Evolutionary conservation across 257 asterid genomes (phyloP).

Genomic region (Haberlea rhodopensis): DNA sequence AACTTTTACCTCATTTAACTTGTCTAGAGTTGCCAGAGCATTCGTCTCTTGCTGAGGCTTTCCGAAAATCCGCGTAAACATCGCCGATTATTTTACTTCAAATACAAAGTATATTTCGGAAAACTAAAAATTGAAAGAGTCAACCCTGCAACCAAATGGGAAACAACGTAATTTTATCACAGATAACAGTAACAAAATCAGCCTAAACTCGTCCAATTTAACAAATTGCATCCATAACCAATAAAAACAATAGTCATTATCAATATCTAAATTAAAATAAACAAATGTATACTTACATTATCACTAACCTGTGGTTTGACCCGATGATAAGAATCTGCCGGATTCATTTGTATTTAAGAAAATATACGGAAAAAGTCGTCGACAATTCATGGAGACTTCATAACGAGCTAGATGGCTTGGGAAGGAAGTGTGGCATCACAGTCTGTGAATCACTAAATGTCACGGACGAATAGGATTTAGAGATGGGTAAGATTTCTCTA

Average conservation of each 20-base stretch:
- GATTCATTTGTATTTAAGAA: no score
- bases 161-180: conserved; percentile 21
- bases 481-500: no score
- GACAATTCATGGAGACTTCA: no score
- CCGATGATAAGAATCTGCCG: conserved; percentile 25
- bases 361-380: no score
- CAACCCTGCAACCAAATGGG: conserved; percentile 34
- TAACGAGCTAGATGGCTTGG: no score
- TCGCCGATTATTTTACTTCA: conserved; percentile 16
- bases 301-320: conserved; percentile 28
- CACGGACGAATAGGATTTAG: no score
- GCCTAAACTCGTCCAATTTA: conserved; percentile 19
- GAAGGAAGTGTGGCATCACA: no score
- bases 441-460: no score
- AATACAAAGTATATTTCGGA: conserved; percentile 11
- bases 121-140: conserved; percentile 12
- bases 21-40: conserved; percentile 66
- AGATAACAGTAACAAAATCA: conserved; percentile 15
- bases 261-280: neutral
- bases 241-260: neutral
- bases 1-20: no score
- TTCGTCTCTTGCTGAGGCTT: conserved; percentile 63
- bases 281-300: conserved; percentile 1
- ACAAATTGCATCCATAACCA: conserved; percentile 14
- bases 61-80: conserved; percentile 64